phyloP scores from a whole-genome alignment of 306 rosid genomes.

The Leucaena leucocephala region DNA sequence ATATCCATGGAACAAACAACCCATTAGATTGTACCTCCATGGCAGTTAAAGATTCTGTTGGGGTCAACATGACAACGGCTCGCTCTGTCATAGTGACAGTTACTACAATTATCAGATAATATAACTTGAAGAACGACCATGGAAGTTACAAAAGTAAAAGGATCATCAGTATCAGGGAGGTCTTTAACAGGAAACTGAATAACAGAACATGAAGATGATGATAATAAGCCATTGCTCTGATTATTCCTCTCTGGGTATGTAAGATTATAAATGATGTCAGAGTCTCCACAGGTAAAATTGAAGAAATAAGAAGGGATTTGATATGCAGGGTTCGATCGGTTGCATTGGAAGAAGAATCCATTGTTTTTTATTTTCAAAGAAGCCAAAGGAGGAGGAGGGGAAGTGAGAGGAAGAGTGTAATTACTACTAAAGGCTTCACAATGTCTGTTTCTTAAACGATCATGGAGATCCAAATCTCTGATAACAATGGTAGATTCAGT shows the following conservation, averaged over 20 bases:
- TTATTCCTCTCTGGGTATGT: background rate
- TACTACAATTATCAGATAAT: slow-evolving; percentile 22
- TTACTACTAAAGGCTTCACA: slow-evolving; percentile 38
- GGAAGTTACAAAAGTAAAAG: slow-evolving; percentile 29
- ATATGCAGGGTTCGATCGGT: slow-evolving; percentile 6
- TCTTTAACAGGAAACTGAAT: slow-evolving; percentile 42
- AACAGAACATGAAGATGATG: slow-evolving; percentile 47
- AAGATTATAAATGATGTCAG: background rate
- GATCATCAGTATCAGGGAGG: background rate
- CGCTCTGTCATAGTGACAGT: slow-evolving; percentile 24
- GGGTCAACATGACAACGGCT: slow-evolving; percentile 31
- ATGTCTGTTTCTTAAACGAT: background rate
- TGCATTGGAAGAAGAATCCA: slow-evolving; percentile 35
- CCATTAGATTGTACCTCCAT: slow-evolving; percentile 28
- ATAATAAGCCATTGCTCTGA: background rate
- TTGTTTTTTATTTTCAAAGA: background rate
- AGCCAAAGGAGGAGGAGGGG: slow-evolving; percentile 15
- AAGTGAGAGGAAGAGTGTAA: slow-evolving; percentile 30
- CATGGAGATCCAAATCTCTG: slow-evolving; percentile 4
- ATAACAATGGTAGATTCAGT: background rate
- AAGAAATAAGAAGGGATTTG: background rate
- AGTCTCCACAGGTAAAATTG: background rate
- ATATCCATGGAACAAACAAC: background rate
- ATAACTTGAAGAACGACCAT: background rate
- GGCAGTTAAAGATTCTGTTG: slow-evolving; percentile 8